Percentiles rank a stretch among this genome's conserved stretches.
Conservation (phyloP, 768 basidiomycete genomes). For the Boletus pseudopeckii region DNA sequence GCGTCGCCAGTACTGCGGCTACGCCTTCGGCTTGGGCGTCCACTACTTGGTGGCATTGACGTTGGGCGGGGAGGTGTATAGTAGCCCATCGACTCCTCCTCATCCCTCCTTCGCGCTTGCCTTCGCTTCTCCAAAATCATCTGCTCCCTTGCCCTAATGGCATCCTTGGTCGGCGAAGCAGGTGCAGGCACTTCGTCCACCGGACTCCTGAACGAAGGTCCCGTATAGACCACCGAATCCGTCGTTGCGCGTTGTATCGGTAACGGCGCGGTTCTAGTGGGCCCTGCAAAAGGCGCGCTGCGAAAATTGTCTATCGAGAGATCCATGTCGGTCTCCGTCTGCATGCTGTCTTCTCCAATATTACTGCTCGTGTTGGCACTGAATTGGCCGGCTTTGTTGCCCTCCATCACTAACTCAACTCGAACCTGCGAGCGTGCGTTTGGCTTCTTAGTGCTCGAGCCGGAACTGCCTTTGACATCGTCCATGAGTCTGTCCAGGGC, state of each 20-base stretch:
- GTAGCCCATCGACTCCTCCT: constrained; percentile 39
- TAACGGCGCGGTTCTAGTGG: constrained; percentile 14
- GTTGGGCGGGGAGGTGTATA: constrained; percentile 32
- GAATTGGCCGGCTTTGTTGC: constrained; percentile 31
- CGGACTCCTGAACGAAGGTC: constrained; percentile 34
- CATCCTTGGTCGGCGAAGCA: constrained; percentile 58
- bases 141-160: constrained; percentile 61
- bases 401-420: constrained; percentile 32
- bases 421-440: constrained; percentile 15
- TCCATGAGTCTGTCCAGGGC: constrained; percentile 73
- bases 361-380: constrained; percentile 36
- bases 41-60: constrained; percentile 26
- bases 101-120: constrained; percentile 54
- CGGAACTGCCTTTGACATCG: constrained; percentile 43
- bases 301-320: constrained; percentile 25
- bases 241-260: constrained; percentile 50
- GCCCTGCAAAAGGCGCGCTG: constrained; percentile 12
- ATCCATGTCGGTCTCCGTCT: constrained; percentile 34
- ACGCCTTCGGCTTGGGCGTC: constrained; percentile 57
- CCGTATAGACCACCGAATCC: constrained; percentile 39
- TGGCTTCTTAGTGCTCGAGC: constrained; percentile 23
- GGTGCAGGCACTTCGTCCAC: constrained; percentile 35
- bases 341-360: constrained; percentile 26
- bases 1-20: constrained; percentile 82
- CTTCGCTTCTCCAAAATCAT: constrained; percentile 69